Percentiles rank a stretch among this genome's conserved stretches.
Conservation (phyloP, 805 yeast genomes). For the Tetrapisispora pingtungensis region DNA sequence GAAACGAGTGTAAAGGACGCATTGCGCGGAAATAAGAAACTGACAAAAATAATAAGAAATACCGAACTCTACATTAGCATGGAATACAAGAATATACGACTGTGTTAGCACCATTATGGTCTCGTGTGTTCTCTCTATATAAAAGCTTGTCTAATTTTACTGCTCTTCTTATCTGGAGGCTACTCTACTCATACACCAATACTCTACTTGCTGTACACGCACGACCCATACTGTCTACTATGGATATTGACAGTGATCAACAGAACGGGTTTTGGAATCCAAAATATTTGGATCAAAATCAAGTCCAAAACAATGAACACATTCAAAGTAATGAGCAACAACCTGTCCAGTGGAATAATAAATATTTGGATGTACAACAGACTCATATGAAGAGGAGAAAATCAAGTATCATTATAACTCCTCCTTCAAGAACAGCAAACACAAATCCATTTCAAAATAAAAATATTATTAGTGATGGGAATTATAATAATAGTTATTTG, state of each 20-base stretch:
- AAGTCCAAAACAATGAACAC: too few relatives aligned
- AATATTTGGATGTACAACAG: background rate
- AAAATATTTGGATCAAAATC: conserved; percentile 7
- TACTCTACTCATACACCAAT: too few relatives aligned
- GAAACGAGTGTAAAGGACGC: too few relatives aligned
- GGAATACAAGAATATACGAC: too few relatives aligned
- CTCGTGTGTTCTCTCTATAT: too few relatives aligned
- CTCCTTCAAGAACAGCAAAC: conserved; percentile 38
- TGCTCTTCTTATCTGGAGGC: too few relatives aligned
- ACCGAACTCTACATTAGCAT: too few relatives aligned
- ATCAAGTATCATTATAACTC: conserved; percentile 28
- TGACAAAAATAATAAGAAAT: too few relatives aligned
- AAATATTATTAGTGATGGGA: background rate
- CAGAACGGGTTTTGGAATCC: conserved; percentile 12
- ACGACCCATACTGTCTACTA: background rate
- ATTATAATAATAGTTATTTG: conserved; percentile 1
- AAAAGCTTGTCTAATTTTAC: too few relatives aligned
- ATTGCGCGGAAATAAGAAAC: too few relatives aligned
- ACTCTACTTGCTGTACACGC: too few relatives aligned
- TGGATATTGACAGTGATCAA: background rate
- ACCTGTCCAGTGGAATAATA: conserved; percentile 1
- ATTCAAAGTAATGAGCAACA: background rate
- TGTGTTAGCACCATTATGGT: too few relatives aligned
- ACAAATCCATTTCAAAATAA: conserved; percentile 30
- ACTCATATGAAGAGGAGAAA: conserved; percentile 20